Base-by-base conservation (phyloP, 2,329 filamentous ascomycete species). In the Elsinoe ampelina region DNA sequence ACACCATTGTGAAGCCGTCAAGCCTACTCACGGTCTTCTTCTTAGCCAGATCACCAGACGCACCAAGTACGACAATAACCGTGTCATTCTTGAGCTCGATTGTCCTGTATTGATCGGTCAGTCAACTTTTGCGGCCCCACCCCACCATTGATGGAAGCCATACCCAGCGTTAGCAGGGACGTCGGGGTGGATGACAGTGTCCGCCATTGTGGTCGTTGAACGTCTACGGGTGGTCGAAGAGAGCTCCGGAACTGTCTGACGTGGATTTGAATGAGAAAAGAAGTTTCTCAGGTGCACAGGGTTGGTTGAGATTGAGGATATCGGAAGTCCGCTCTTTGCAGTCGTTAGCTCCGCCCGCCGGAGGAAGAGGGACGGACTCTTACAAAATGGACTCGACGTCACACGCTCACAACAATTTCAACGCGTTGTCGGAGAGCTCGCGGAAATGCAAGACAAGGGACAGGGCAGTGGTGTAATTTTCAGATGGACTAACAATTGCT, bases 71-170 rank as follows among this genome's bases (percentile, higher is more conserved):
- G 68, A 98, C 82, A 68, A 98, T 95, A 70, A 91, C 83, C 63
- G 93, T 98, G 81, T 98, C 95, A 70, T 97, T 89, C 81, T 96
- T 98, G 70, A 98, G 85, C 83, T 98, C 93, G 75, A 95, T 80
- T 68, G 83, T 84, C 70, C 89, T 95, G 72, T 64, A 30, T 26
- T 22, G 30, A 26, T 43, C 20, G 48, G 47, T 55, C 43, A 42
- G 57, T 59, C 58, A 57, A 59, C 50, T 57, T 57, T 50, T 36
- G 43, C 19, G 51, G 32, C 38, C 55, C 38, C 51, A 51, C 39
- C 48, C 48, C 32, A 58, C 32, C 13, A 26, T 11, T 20, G 41
- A 55, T 26, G 19, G 48, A 52, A 47, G 42, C 42, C 75, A 65
- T 72, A 77, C 75, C 73, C 73, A 63, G 75, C 73, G 64, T 68